Base-by-base conservation (phyloP, 129 eudicot genomes). In the Logfia minima region DNA sequence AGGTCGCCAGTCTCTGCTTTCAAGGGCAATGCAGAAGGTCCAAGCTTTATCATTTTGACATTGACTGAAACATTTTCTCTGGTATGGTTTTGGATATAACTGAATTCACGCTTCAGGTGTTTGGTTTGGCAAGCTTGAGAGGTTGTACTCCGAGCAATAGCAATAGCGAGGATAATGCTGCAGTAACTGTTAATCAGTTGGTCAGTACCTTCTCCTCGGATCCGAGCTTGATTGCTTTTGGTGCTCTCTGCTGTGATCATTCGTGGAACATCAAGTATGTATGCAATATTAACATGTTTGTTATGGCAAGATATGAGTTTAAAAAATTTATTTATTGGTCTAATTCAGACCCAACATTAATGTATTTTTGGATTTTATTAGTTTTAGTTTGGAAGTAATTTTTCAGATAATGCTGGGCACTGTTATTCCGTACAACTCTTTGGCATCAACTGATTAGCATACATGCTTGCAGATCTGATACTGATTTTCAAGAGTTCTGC, bases 21-120 rank as follows among this genome's bases (percentile, higher is more conserved):
- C 99, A 83, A 87, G 99, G 70, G 89, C 99, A 63, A 91, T 94
- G 93, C 97, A 94, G 81, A 94, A 94, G 97, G 99, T 93, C 68
- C 60, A 66, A 43, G 2, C 67, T 78, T 77, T 31, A 29, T 45
- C 18, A 51, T 72, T 41, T 68, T 61, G 35, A 58, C 29, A 14
- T 72, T 56, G 24, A 29, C 69, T 48, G 23, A 62, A 51, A 52
- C 24, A 62, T 65, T 71, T 65, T 71, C 31, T 68, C 31, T 28
- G 1, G 58, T 67, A 2, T 6, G 75, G 23, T 17, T 14, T 56
- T 32, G 19, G 55, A 37, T 78, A 34, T 39, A 71, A 66, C 18
- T 26, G 45, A 70, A 34, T 73, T 24, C 21, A n/a, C 72, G 23
- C 53, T 19, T 35, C 56, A 94, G 99, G 96, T 92, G 69, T 89